These are phyloP conservation scores for Starmerella powellii DNA, from an alignment of 805 yeast genomes.

Conservation along the genomic window DNA sequence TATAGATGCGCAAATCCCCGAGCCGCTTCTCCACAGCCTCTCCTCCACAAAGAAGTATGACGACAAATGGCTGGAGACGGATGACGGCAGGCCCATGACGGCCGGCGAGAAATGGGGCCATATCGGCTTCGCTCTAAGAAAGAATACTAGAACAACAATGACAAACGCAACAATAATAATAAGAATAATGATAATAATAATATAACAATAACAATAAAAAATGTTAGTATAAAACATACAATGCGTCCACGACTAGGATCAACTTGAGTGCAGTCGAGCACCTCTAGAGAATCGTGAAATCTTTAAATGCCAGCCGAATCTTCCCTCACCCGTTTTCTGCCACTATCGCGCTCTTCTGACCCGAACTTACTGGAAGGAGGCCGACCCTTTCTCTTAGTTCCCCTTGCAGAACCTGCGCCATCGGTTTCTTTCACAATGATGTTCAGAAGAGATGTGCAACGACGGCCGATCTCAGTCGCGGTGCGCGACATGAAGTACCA, in stretches of 20 bases:
- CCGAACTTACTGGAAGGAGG: constrained; percentile 1
- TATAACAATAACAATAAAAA: neutral
- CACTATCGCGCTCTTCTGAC: neutral
- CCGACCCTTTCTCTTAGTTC: constrained; percentile 25
- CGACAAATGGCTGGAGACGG: neutral
- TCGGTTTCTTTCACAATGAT: constrained; percentile 63
- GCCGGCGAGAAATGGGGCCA: no score
- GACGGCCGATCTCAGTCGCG: constrained; percentile 63
- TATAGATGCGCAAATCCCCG: no score
- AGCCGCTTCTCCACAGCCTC: neutral
- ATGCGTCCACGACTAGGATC: neutral
- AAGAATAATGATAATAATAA: neutral
- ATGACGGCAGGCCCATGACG: no score
- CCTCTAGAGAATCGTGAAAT: no score
- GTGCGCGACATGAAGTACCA: constrained; percentile 75
- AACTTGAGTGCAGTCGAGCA: no score
- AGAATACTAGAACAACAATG: no score
- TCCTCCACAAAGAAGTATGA: neutral
- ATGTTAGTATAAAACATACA: neutral
- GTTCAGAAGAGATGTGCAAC: constrained; percentile 67
- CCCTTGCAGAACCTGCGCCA: constrained; percentile 23
- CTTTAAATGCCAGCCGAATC: neutral
- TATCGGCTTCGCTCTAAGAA: no score
- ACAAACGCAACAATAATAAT: neutral
- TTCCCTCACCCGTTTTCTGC: constrained; percentile 2